A percentile compares a stretch with the other conserved stretches of the same genome.
These are phyloP conservation scores for Hypoxylon sp. DNA, from an alignment of 2,329 filamentous ascomycete genomes.

Conservation along the genomic window DNA sequence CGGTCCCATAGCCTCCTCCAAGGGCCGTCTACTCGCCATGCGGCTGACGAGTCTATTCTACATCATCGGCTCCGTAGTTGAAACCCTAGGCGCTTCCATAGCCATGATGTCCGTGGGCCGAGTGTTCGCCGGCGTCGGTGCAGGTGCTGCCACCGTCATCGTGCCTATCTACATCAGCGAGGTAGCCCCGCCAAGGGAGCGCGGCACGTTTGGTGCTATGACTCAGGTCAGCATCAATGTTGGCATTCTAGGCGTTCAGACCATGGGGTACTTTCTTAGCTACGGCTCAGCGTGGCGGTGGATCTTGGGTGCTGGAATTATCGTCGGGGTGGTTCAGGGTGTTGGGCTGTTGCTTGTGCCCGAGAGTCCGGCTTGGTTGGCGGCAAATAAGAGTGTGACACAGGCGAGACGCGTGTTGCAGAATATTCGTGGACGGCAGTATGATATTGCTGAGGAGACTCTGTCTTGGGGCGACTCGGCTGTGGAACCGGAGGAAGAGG, in stretches of 20 bases:
- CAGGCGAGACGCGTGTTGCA: constrained; percentile 74
- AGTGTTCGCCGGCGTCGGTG: constrained; percentile 81
- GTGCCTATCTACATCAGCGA: constrained; percentile 96
- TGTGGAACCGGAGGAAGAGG: constrained; percentile 70
- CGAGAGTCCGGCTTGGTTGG: constrained; percentile 90
- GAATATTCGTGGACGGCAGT: constrained; percentile 74
- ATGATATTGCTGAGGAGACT: constrained; percentile 78
- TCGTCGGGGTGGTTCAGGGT: constrained; percentile 72
- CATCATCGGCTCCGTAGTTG: constrained; percentile 76
- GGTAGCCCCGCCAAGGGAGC: constrained; percentile 76
- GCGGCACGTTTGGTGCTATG: constrained; percentile 82
- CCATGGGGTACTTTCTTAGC: constrained; percentile 87
- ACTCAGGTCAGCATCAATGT: constrained; percentile 95
- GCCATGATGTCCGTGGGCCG: constrained; percentile 75
- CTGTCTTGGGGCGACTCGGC: constrained; percentile 63
- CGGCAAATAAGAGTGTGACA: constrained; percentile 68
- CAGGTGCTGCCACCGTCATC: constrained; percentile 89
- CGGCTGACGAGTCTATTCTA: constrained; percentile 80
- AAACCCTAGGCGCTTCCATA: constrained; percentile 75
- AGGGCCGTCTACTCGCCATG: constrained; percentile 80
- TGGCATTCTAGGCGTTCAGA: constrained; percentile 85
- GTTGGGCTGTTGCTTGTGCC: constrained; percentile 78
- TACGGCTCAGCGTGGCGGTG: constrained; percentile 81
- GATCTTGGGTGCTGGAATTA: constrained; percentile 77
- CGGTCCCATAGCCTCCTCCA: constrained; percentile 79